Conservation (phyloP, 1,284 basidiomycete species). For the Cutaneotrichosporon cutaneum region DNA sequence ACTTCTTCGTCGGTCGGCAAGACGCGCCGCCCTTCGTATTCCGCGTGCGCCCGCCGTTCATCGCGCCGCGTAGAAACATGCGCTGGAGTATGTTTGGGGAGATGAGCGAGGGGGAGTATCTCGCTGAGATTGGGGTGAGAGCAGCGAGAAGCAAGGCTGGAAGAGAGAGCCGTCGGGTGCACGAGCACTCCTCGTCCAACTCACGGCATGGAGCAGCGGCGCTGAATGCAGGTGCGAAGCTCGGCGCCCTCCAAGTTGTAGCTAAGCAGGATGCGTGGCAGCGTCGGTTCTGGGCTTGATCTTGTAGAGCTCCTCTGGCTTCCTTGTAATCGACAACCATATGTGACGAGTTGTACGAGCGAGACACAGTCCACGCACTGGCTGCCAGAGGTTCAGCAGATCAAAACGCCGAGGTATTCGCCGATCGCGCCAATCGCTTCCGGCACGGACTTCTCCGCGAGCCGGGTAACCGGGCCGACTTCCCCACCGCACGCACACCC, state of each 20-base stretch:
- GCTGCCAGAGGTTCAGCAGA: no score
- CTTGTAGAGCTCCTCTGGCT: no score
- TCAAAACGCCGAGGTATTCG: not conserved
- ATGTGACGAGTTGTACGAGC: not conserved
- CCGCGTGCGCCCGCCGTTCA: not conserved
- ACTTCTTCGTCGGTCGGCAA: slow-evolving; percentile 7
- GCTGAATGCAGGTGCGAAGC: no score
- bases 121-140: not conserved
- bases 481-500: not conserved
- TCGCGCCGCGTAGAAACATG: not conserved
- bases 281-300: not conserved
- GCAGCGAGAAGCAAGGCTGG: not conserved
- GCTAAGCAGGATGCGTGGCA: not conserved
- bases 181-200: no score
- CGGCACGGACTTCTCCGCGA: not conserved
- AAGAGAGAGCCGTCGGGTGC: no score
- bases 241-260: not conserved
- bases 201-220: no score
- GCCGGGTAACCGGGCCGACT: not conserved
- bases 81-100: not conserved
- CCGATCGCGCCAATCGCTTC: not conserved
- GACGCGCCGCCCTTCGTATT: slow-evolving; percentile 8
- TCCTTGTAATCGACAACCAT: no score
- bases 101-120: slow-evolving; percentile 1
- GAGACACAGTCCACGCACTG: no score